phyloP scores from a whole-genome alignment of 1,139 yeast genomes.

The Casaregolazyma lundiana region DNA sequence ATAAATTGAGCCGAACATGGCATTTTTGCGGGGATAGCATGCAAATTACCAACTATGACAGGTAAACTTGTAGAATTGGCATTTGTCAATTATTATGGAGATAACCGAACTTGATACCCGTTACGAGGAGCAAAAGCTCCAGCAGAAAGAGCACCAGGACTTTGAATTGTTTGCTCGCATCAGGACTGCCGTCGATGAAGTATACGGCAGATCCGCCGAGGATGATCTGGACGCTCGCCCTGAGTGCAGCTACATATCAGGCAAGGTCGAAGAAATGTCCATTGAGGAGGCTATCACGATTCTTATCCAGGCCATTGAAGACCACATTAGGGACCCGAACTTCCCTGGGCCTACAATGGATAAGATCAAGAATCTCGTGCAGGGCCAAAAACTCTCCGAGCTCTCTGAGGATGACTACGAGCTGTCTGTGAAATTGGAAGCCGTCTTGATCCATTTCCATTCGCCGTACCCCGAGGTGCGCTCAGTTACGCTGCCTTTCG shows the following conservation, averaged over 20 bases:
- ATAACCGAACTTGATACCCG: too few relatives aligned
- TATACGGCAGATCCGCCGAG: neutral
- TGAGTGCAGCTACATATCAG: neutral
- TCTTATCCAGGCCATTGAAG: slow-evolving; percentile 38
- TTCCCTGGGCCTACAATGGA: slow-evolving; percentile 35
- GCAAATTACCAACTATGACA: too few relatives aligned
- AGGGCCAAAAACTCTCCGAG: slow-evolving; percentile 26
- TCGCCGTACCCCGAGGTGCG: slow-evolving; percentile 59
- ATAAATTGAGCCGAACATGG: too few relatives aligned
- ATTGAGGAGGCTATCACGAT: slow-evolving; percentile 40
- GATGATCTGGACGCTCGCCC: neutral
- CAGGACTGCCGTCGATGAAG: neutral
- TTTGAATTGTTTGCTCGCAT: neutral
- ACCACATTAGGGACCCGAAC: slow-evolving; percentile 49
- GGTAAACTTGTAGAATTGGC: too few relatives aligned
- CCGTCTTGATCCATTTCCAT: slow-evolving; percentile 46
- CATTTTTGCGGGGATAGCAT: too few relatives aligned
- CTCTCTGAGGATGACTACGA: slow-evolving; percentile 17
- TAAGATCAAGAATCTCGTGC: slow-evolving; percentile 16
- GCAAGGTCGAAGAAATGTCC: neutral
- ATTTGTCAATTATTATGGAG: too few relatives aligned
- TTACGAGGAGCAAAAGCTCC: too few relatives aligned
- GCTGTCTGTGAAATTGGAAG: slow-evolving; percentile 43
- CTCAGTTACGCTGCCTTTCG: slow-evolving; percentile 41
- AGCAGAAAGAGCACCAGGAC: neutral